Evolutionary conservation across 2,329 filamentous ascomycete genomes (phyloP), one percentile per base, ranked within the genome.

Genomic region (Huntiella omanensis): DNA sequence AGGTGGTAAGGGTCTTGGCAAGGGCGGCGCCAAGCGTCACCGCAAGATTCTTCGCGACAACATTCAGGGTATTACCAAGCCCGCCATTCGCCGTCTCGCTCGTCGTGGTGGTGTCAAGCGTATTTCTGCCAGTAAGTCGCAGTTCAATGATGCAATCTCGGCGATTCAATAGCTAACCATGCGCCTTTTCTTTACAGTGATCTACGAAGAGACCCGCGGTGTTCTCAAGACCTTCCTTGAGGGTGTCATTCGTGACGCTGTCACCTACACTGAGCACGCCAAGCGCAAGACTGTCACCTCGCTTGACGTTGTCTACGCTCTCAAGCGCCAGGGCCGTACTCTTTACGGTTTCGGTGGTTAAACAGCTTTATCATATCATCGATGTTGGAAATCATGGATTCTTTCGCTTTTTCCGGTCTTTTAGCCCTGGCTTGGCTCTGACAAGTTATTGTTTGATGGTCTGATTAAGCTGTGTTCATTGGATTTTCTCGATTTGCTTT

Each of bases 91-190:
- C 62, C 87, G 87, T 92, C 86, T 95, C 65, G 87, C 87, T 55
- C 87, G 87, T 71, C 86, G 87, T 91, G 87, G 87, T 68, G 87
- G 87, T 88, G 87, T 95, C 75, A 95, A 95, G 84, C 87, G 87
- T 93, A 95, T 95, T 62, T 94, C 86, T 61, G 87, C 87, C 64
- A 92, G 42, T 49, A 43, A 45, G 47, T 45, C 15, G 8, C 12
- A 22, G 1, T 13, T 1, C 40, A 4, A 1, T 12, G 15, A 16
- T 15, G 11, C 3, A 35, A 17, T 8, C 13, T 2, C 5, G 5
- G 13, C 16, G n/a, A 17, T 5, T 4, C 5, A 36, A 7, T 19
- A 22, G 19, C 45, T 49, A 49, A 49, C 47, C 28, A 11, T 19
- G 22, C 22, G 22, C 33, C 17, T 5, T 19, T 34, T n/a, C 4